Evolutionary conservation across 108 stramenopile genomes (phyloP).

Genomic region (Cyclotella cryptica): DNA sequence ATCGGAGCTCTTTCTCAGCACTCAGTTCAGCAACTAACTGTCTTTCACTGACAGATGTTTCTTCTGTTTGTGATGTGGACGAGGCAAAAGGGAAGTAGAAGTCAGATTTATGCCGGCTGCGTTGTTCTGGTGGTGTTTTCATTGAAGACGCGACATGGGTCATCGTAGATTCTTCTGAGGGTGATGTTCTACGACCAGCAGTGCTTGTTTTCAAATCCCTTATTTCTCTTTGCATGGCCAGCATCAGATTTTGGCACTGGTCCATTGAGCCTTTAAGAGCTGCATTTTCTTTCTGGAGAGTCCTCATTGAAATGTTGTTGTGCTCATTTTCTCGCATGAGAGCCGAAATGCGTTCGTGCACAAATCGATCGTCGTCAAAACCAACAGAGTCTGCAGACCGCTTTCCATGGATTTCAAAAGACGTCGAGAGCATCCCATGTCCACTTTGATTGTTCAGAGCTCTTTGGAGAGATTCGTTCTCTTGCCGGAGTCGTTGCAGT

Average conservation of each 20-base stretch:
- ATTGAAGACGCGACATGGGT: slow-evolving; percentile 1
- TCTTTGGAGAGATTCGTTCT: slow-evolving; percentile 33
- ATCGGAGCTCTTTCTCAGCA: slow-evolving; percentile 54
- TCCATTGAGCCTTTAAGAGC: slow-evolving; percentile 44
- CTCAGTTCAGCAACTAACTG: slow-evolving; percentile 32
- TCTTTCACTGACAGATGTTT: slow-evolving; percentile 16
- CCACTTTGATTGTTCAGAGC: slow-evolving; percentile 27
- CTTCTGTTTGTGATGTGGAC: slow-evolving; percentile 12
- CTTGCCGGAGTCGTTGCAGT: slow-evolving; percentile 44
- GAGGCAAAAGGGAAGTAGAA: slow-evolving; percentile 13
- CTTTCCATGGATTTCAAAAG: slow-evolving; percentile 42
- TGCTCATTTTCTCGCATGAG: slow-evolving; percentile 55
- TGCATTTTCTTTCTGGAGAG: slow-evolving; percentile 47
- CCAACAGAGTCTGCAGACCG: slow-evolving; percentile 10
- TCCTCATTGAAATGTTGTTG: slow-evolving; percentile 52
- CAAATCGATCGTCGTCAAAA: slow-evolving; percentile 33
- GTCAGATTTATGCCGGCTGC: neutral
- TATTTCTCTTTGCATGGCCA: slow-evolving; percentile 42
- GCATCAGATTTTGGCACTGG: slow-evolving; percentile 36
- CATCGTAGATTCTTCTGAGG: neutral
- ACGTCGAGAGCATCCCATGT: slow-evolving; percentile 17
- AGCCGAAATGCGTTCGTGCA: slow-evolving; percentile 43
- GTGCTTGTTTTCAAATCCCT: slow-evolving; percentile 31
- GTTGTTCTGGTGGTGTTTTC: slow-evolving; percentile 27
- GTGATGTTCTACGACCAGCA: neutral